Conservation (phyloP, 495 filamentous ascomycete species). For the Penicillium coprophilum region DNA sequence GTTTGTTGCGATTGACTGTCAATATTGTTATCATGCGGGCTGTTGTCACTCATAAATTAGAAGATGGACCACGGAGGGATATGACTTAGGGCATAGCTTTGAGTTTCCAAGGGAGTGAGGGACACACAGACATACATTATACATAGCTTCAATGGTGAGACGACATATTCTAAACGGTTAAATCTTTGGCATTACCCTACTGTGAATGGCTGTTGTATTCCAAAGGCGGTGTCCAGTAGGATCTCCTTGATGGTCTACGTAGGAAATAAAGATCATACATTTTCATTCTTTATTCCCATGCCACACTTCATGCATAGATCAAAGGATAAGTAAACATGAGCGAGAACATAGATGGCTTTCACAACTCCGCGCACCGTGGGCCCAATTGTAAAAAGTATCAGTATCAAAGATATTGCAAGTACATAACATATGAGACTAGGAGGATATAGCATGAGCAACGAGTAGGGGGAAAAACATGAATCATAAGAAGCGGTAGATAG, state of each 20-base stretch:
- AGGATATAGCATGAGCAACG: conserved; percentile 7
- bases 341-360: neutral
- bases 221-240: neutral
- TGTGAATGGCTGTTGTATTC: neutral
- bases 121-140: neutral
- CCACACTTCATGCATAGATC: conserved; percentile 4
- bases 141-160: neutral
- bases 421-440: neutral
- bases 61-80: neutral
- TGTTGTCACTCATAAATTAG: neutral
- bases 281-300: conserved; percentile 1
- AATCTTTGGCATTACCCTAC: neutral
- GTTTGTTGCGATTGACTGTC: neutral
- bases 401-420: neutral
- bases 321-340: neutral
- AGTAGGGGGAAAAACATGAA: conserved; percentile 7
- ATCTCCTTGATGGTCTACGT: neutral
- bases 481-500: conserved; percentile 10
- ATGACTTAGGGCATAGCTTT: neutral
- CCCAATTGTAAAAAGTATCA: conserved; percentile 3
- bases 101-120: neutral
- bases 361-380: conserved; percentile 1
- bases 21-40: neutral
- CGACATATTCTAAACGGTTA: neutral
- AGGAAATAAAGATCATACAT: neutral